Conservation (phyloP, 148 eudicot species). For the Suaeda aralocaspica region DNA sequence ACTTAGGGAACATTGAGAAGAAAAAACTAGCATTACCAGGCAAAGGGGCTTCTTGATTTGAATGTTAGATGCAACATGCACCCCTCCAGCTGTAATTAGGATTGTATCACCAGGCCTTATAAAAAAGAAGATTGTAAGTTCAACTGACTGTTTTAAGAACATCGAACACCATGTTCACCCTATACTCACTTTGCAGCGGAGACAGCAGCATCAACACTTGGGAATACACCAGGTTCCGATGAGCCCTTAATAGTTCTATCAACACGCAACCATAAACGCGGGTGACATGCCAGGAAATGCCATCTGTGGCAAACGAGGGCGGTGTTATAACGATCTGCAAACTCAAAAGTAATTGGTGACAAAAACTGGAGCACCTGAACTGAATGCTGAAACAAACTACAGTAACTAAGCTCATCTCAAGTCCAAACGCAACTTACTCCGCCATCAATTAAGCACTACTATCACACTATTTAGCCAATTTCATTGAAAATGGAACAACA, state of each 20-base stretch:
- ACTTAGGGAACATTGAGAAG: too few species aligned
- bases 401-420: constrained; percentile 1
- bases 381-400: constrained; percentile 9
- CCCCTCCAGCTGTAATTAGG: constrained; percentile 84
- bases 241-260: constrained; percentile 58
- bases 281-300: constrained; percentile 94
- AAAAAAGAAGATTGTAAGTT: constrained; percentile 18
- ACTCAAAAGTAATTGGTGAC: constrained; percentile 56
- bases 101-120: constrained; percentile 94
- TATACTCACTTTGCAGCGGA: constrained; percentile 71
- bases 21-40: constrained; percentile 48
- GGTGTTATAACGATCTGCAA: constrained; percentile 99
- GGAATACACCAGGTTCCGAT: constrained; percentile 67
- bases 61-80: constrained; percentile 72
- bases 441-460: background rate
- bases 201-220: constrained; percentile 76
- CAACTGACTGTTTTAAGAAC: background rate
- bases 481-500: too few species aligned
- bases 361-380: constrained; percentile 32
- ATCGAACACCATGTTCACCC: background rate
- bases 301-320: constrained; percentile 99
- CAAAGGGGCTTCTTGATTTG: constrained; percentile 87
- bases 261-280: constrained; percentile 90
- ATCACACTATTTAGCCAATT: background rate
- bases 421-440: constrained; percentile 6